Base-by-base conservation (phyloP, 1,139 yeast species). In the Scheffersomyces illinoinensis region DNA sequence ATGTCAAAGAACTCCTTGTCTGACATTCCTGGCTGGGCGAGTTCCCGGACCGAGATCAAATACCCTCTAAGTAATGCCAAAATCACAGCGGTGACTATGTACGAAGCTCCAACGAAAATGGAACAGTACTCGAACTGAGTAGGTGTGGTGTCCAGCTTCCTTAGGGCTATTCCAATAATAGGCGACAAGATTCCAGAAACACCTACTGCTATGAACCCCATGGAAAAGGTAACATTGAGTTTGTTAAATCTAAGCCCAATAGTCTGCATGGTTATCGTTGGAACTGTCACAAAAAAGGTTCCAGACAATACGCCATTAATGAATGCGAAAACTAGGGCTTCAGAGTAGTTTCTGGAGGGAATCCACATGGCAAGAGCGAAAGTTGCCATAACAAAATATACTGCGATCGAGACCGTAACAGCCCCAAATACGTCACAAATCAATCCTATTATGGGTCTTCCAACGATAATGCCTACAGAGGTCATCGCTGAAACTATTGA, bases 41-140 rank as follows among this genome's bases (percentile, higher is more conserved):
- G n/a, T 20, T 48, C 51, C 14, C 24, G 21, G 18, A 48, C 51
- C 7, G 51, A 20, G 48, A 81, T 73, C 5, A 85, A 57, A 72
- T 82, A 84, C 0, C 84, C 86, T 65, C 88, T 73, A 56, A 83
- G 61, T 1, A 81, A 49, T 55, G 81, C 68, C 52, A 83, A 65
- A 5, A 69, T 52, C 1, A 73, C 39, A 1, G 82, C 76, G 47
- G 84, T 78, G 4, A 71, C 82, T 18, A 80, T 58, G 64, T 81
- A 85, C 5, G 82, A 72, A 4, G 73, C 67, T 0, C 88, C 88
- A 46, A 85, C 81, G 66, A 84, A 85, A 4, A 85, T 77, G 0
- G 85, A 73, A 49, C 86, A 83, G 62, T 82, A 64, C 48, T 70
- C 67, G 66, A 84, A 85, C 63, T 79, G 84, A 1, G 72, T 67